These are phyloP conservation scores for Termitomyces titanicus DNA, from an alignment of 768 basidiomycete genomes.

Conservation along the genomic window DNA sequence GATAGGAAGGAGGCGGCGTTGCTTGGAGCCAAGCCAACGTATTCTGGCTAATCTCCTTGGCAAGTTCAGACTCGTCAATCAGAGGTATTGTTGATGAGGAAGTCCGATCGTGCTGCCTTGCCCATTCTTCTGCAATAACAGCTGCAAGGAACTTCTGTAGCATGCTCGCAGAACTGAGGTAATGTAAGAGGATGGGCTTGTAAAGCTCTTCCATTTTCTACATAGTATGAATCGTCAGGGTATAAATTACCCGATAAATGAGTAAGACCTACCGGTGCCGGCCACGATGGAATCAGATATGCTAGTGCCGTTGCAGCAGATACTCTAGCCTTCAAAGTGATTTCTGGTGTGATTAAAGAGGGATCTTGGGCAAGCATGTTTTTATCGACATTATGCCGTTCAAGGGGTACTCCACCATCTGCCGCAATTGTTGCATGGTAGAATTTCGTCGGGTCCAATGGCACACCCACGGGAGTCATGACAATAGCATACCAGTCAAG, in stretches of 20 bases:
- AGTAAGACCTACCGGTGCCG: slow-evolving; percentile 44
- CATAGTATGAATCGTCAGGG: not conserved
- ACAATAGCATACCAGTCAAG: slow-evolving; percentile 84
- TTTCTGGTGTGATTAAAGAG: slow-evolving; percentile 72
- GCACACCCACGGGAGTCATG: slow-evolving; percentile 86
- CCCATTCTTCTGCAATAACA: slow-evolving; percentile 91
- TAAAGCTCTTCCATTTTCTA: slow-evolving; percentile 61
- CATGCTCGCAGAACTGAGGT: slow-evolving; percentile 86
- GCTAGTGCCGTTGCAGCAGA: slow-evolving; percentile 78
- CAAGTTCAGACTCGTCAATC: slow-evolving; percentile 54
- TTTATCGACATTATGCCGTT: slow-evolving; percentile 94
- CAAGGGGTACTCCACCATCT: slow-evolving; percentile 44
- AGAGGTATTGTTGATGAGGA: slow-evolving; percentile 33
- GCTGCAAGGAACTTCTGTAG: slow-evolving; percentile 87
- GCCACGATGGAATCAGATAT: slow-evolving; percentile 65
- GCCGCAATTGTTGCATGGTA: slow-evolving; percentile 54
- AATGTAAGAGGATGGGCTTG: slow-evolving; percentile 70
- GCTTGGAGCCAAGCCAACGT: slow-evolving; percentile 73
- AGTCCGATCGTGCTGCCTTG: slow-evolving; percentile 45
- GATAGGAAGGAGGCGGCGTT: slow-evolving; percentile 73
- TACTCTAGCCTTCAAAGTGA: slow-evolving; percentile 75
- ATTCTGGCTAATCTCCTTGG: slow-evolving; percentile 63
- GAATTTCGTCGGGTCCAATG: slow-evolving; percentile 69
- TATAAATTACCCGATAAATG: not conserved
- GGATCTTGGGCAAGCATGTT: slow-evolving; percentile 91